Conservation (phyloP, 345 rosid genomes). For the Alliaria petiolata region DNA sequence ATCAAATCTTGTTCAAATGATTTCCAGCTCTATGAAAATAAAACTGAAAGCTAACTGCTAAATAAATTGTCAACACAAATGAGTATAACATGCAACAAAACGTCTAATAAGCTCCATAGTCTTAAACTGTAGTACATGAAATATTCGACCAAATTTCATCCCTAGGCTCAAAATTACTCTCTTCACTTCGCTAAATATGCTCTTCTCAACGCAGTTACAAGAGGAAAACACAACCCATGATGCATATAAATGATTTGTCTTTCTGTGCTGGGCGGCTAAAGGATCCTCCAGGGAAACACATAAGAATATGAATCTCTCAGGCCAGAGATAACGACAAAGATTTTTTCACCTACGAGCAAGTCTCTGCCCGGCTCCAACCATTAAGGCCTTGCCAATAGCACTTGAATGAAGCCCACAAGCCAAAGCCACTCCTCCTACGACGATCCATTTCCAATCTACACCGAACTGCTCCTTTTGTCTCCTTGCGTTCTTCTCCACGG, state of each 20-base stretch:
- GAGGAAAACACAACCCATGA: neutral
- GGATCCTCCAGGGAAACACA: neutral
- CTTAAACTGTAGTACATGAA: constrained; percentile 1
- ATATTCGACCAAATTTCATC: neutral
- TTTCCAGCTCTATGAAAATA: too few relatives aligned
- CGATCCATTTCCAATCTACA: constrained; percentile 85
- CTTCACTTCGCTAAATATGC: neutral
- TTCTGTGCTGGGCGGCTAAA: neutral
- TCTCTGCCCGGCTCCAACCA: constrained; percentile 81
- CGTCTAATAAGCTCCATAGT: neutral
- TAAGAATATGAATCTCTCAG: neutral
- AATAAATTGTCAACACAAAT: too few relatives aligned
- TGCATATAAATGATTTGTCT: neutral
- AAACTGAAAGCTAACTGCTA: too few relatives aligned
- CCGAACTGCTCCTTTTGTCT: constrained; percentile 18
- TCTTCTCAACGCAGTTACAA: neutral
- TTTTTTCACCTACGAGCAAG: constrained; percentile 65
- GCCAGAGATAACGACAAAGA: neutral
- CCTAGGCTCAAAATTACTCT: neutral
- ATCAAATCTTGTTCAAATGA: too few relatives aligned
- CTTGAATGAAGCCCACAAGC: constrained; percentile 75
- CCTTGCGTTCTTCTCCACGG: neutral
- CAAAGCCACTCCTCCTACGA: constrained; percentile 75
- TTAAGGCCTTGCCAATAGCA: constrained; percentile 62
- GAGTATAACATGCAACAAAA: too few relatives aligned